Conservation (phyloP, 2,329 filamentous ascomycete species). For the Huntiella omanensis region DNA sequence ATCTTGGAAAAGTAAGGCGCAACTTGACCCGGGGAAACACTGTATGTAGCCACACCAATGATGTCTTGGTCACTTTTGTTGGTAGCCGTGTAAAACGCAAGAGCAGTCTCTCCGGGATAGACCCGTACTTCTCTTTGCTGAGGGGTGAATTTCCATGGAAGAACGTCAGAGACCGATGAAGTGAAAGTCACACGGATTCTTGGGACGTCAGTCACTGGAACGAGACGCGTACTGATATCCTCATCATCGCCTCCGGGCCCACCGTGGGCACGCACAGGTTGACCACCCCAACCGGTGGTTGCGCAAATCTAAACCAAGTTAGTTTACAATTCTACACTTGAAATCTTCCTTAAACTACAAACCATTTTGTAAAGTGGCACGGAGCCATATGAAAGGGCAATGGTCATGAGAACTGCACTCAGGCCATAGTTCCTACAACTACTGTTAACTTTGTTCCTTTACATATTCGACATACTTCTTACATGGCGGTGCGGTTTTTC, state of each 20-base stretch:
- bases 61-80: constrained; percentile 84
- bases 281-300: constrained; percentile 79
- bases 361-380: constrained; percentile 82
- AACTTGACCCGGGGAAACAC: constrained; percentile 86
- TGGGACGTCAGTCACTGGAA: constrained; percentile 61
- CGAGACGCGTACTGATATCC: constrained; percentile 58
- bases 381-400: constrained; percentile 64
- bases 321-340: constrained; percentile 2
- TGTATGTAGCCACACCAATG: constrained; percentile 94
- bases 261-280: constrained; percentile 66
- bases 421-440: constrained; percentile 47
- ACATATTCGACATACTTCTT: constrained; percentile 11
- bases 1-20: constrained; percentile 99
- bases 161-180: constrained; percentile 79
- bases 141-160: constrained; percentile 93
- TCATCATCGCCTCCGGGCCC: constrained; percentile 28
- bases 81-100: constrained; percentile 94
- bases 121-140: constrained; percentile 95
- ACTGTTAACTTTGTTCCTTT: background rate
- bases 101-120: constrained; percentile 82
- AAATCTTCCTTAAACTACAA: background rate
- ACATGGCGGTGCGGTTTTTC: constrained; percentile 45
- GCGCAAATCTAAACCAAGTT: constrained; percentile 46
- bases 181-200: constrained; percentile 93
- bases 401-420: constrained; percentile 60